Evolutionary conservation across 139 green algal species (phyloP), one percentile per base, ranked within the genome.

Genomic region (Micractinium conductrix): DNA sequence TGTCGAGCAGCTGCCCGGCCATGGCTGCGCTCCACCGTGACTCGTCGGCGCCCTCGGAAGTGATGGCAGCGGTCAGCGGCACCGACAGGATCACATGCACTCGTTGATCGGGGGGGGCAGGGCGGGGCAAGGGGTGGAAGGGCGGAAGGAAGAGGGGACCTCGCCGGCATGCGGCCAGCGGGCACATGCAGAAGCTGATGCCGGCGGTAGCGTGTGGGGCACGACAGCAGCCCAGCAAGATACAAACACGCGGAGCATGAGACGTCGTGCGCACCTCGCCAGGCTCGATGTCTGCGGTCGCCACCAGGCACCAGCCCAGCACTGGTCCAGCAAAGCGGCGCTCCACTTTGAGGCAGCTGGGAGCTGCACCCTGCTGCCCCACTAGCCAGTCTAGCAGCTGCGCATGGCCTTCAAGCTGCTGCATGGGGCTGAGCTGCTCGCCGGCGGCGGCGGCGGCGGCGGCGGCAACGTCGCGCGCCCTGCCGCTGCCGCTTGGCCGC

Each of bases 261-360:
- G n/a, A n/a, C n/a, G 33, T 5, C 22, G 33, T 42, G 4, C 17
- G 65, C 38, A 82, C 76, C 38, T 88, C 74, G 37, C 85, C 84
- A 22, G 72, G 72, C 33, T 75, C 58, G 14, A 88, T 55, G 37
- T 84, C 74, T 2, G 43, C 40, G 0, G 62, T 88, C 24, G 84
- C 84, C 30, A 85, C 73, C 42, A 88, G 65, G 69, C 76, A 74
- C 30, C 37, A 85, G 42, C 84, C 84, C 9, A 85, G 28, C 2
- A 48, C 35, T 7, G 45, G 21, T n/a, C 43, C 42, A 19, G 35
- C 42, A 42, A 35, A 84, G 30, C 55, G 60, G 1, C 72, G 70
- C 43, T 85, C 74, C n/a, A 87, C 83, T 53, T 87, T 87, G 22
- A 60, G 78, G 43, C 42, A 65, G 19, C 62, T 7, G 0, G 78